phyloP scores from a whole-genome alignment of 306 rosid genomes.

The Cucumis melo region DNA sequence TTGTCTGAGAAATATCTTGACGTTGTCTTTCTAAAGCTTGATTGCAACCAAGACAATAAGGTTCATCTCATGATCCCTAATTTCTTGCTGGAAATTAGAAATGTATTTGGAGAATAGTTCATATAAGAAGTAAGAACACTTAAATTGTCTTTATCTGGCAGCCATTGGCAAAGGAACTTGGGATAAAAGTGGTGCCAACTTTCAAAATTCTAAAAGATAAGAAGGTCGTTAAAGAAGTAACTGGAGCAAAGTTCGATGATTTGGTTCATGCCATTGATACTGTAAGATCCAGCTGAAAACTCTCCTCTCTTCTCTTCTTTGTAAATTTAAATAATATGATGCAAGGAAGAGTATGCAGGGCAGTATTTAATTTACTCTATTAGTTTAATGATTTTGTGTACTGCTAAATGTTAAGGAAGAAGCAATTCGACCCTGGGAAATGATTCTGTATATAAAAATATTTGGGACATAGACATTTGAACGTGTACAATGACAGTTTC shows the following conservation, averaged over 20 bases:
- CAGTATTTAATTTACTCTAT: neutral
- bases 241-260: constrained; percentile 84
- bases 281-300: constrained; percentile 45
- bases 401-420: neutral
- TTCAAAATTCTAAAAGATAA: constrained; percentile 78
- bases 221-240: constrained; percentile 73
- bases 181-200: constrained; percentile 91
- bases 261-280: constrained; percentile 63
- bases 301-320: constrained; percentile 1
- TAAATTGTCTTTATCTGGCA: constrained; percentile 18
- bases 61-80: constrained; percentile 16
- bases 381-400: neutral
- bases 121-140: neutral
- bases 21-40: constrained; percentile 87
- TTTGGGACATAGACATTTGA: neutral
- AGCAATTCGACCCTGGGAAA: neutral
- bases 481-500: neutral
- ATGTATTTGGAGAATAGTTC: neutral
- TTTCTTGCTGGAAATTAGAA: neutral
- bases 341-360: neutral
- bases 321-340: neutral
- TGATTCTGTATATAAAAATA: neutral
- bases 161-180: constrained; percentile 97
- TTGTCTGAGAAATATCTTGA: constrained; percentile 68
- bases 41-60: constrained; percentile 87